Evolutionary conservation across 2,329 filamentous ascomycete genomes (phyloP).

Genomic region (Aspergillus sp.): DNA sequence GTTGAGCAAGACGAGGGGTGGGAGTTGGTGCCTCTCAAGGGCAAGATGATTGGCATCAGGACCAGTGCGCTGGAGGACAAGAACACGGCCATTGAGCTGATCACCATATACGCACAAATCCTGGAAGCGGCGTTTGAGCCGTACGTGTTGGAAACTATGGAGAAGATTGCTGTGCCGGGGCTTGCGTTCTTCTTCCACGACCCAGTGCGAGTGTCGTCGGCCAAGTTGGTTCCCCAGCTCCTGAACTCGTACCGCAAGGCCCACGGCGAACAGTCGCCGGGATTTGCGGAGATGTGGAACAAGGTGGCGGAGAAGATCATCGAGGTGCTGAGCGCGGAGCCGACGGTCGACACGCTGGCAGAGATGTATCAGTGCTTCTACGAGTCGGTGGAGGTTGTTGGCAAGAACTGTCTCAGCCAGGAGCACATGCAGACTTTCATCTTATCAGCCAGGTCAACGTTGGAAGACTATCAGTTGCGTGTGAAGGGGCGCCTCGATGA

Average conservation of each 20-base stretch:
- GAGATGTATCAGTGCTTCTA: conserved; percentile 99
- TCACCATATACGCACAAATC: conserved; percentile 94
- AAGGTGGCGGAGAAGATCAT: conserved; percentile 82
- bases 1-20: conserved; percentile 93
- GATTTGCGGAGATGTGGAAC: conserved; percentile 75
- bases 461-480: conserved; percentile 87
- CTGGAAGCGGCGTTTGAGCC: conserved; percentile 87
- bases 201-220: conserved; percentile 86
- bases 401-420: conserved; percentile 67
- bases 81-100: conserved; percentile 97
- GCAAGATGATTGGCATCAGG: conserved; percentile 96
- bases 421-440: conserved; percentile 83
- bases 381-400: conserved; percentile 89
- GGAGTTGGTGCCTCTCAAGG: conserved; percentile 93
- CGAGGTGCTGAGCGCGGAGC: conserved; percentile 86
- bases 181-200: conserved; percentile 99
- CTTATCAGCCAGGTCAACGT: conserved; percentile 69
- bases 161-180: conserved; percentile 88
- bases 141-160: conserved; percentile 87
- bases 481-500: conserved; percentile 79
- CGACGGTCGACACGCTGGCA: conserved; percentile 87
- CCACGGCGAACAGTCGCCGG: conserved; percentile 68
- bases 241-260: conserved; percentile 90
- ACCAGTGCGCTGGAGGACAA: conserved; percentile 97
- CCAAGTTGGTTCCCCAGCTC: conserved; percentile 86